Conservation (phyloP, 139 green algal species). For the Pleodorina starrii region DNA sequence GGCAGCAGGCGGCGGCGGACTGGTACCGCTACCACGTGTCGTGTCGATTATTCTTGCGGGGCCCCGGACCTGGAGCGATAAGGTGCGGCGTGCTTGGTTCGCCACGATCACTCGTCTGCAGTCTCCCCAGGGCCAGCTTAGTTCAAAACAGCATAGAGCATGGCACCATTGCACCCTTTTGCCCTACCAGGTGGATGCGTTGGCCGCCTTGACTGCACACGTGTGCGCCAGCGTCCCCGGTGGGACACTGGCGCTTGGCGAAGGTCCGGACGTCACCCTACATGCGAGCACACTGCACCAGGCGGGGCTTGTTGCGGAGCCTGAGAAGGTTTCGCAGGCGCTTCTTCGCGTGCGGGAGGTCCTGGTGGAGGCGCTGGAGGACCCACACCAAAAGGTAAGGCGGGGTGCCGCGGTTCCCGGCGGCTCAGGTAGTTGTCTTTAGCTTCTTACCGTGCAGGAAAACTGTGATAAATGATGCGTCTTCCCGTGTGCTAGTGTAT, state of each 20-base stretch:
- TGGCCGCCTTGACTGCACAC: neutral
- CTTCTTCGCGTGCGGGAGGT: slow-evolving; percentile 62
- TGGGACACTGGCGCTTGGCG: neutral
- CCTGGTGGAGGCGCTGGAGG: slow-evolving; percentile 62
- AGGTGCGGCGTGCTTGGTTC: too few species aligned
- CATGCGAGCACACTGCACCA: neutral
- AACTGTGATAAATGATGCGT: too few species aligned
- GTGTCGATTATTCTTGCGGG: neutral
- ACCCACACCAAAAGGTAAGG: slow-evolving; percentile 71
- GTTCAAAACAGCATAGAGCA: too few species aligned
- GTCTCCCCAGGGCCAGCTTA: too few species aligned
- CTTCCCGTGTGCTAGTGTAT: too few species aligned
- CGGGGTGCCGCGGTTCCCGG: too few species aligned
- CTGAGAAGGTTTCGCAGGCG: neutral
- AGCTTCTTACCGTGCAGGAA: too few species aligned
- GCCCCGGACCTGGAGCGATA: slow-evolving; percentile 17
- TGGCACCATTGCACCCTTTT: neutral
- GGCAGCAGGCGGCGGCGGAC: neutral
- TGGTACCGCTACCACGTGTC: slow-evolving; percentile 14
- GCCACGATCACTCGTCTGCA: too few species aligned
- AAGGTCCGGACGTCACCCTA: neutral
- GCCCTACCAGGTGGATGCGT: neutral
- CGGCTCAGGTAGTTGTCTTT: too few species aligned
- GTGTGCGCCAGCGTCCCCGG: slow-evolving; percentile 6
- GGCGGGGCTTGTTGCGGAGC: slow-evolving; percentile 13